Base-by-base conservation (phyloP, 495 filamentous ascomycete genomes). In the Penicillium riverlandense region DNA sequence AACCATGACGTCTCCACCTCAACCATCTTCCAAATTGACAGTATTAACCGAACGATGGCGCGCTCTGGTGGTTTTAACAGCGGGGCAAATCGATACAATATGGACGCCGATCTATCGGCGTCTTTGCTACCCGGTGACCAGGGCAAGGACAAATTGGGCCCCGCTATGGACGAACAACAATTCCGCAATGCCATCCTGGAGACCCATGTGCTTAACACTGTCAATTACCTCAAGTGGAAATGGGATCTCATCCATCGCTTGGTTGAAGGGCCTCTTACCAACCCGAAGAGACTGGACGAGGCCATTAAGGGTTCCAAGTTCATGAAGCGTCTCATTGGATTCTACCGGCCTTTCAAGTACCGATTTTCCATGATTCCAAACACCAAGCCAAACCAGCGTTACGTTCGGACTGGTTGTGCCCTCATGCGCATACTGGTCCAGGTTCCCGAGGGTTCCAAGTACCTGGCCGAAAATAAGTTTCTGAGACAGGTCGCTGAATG, bases 261-360 rank as follows among this genome's bases (percentile, higher is more conserved):
- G 30, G 90, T 98, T 36, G 94, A 98, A 58, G 94, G 94, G 0
- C 92, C 92, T 5, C 63, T 98, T 32, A 81, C 85, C n/a, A 95
- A 91, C 53, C 78, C 89, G 6, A 96, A 95, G 60, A 77, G 92
- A 35, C 75, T 97, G 8, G 88, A 95, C 52, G 94, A 98, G 59
- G 90, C 91, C 3, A 88, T 96, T 57, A 94, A 91, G 59, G 86
- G 81, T 15, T 90, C 88, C 7, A 97, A 96, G 53, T 97, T 97
- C 58, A 81, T 95, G 52, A 96, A 97, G 64, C 77, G 94, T 2
- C 77, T 98, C 38, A 79, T 96, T 58, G 90, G 87, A 38, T 98
- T 98, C 52, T 95, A 95, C 59, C 78, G 91, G 12, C 92, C 92
- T 6, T 97, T 98, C 72, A 98, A 98, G 59, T 91, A 88, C 59